Evolutionary conservation across 169 alveolate species (phyloP), one percentile per base, ranked within the genome.

Genomic region (Plasmodium cynomolgi): DNA sequence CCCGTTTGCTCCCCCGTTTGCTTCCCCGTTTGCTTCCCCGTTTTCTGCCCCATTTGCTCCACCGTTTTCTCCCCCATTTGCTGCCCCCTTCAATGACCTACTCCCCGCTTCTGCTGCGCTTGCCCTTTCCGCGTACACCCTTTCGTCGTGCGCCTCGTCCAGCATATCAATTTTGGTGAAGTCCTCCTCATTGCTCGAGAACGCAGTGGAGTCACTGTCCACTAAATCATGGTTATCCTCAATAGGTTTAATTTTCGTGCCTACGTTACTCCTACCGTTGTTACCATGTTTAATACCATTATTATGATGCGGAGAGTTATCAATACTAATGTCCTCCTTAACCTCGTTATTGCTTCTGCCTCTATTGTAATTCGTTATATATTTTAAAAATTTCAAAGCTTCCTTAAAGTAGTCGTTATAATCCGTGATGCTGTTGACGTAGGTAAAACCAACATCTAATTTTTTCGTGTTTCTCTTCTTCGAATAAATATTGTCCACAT

Each of bases 381-480:
- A 81, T 31, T 91, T 91, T 81, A 91, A 73, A 91, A 91, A 91
- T 9, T 50, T 81, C 8, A 91, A 82, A 2, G 92, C 95, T 82
- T 91, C 81, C 68, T 26, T 72, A 31, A 91, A 91, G 84, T 81
- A 91, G 37, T 47, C 84, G 75, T 81, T 81, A 91, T 50, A 81
- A 91, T 91, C 79, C 74, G 29, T 81, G 11, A 39, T 81, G 41
- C 23, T 91, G 13, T 82, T 75, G 41, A 81, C 56, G 77, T 91
- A 81, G 13, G 92, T 56, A 72, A 91, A 91, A 34, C 95, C 95
- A 20, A 91, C 73, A 17, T 91, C 95, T 50, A 91, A 20, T 29
- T 81, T 91, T 34, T 91, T 91, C 54, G 56, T 75, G 41, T 77
- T 91, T 50, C 95, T 91, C 75, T 91, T 91, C 26, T 81, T 91